These are phyloP conservation scores for Dysphania ambrosioides DNA, from an alignment of 148 eudicot species.

Conservation along the genomic window DNA sequence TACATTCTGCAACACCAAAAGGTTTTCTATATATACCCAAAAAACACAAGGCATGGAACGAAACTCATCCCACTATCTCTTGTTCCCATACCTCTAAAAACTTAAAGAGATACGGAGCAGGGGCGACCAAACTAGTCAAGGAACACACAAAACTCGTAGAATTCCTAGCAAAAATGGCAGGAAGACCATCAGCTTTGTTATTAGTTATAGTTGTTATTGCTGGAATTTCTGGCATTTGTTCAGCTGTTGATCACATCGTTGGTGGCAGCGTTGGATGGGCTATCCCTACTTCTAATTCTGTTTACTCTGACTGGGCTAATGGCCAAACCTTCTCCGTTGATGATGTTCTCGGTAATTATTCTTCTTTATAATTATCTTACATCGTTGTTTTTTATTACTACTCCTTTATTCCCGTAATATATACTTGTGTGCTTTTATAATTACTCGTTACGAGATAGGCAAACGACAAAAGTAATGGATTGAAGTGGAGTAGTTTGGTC, in stretches of 20 bases:
- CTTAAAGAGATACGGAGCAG: neutral
- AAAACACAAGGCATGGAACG: neutral
- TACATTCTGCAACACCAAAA: neutral
- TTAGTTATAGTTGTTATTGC: neutral
- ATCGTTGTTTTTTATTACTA: too few relatives aligned
- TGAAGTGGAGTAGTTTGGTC: too few relatives aligned
- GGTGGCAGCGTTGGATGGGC: slow-evolving; percentile 39
- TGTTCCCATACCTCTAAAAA: neutral
- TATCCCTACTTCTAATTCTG: slow-evolving; percentile 22
- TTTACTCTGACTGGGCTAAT: slow-evolving; percentile 62
- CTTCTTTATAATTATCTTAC: too few relatives aligned
- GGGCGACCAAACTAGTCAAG: slow-evolving; percentile 9
- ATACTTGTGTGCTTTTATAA: too few relatives aligned
- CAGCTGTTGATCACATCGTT: slow-evolving; percentile 26
- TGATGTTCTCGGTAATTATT: slow-evolving; percentile 70
- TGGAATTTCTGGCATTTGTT: slow-evolving; percentile 11
- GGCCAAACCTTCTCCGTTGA: slow-evolving; percentile 43
- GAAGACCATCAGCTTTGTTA: slow-evolving; percentile 13
- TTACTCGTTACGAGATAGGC: too few relatives aligned
- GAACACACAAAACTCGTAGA: neutral
- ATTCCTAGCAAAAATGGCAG: slow-evolving; percentile 32
- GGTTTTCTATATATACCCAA: slow-evolving; percentile 25
- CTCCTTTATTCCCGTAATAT: too few relatives aligned
- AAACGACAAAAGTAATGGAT: too few relatives aligned
- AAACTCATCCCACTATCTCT: neutral